Percentiles rank a stretch among this genome's conserved stretches.
Evolutionary conservation across 148 eudicot genomes (phyloP).

Genomic region (Spergularia marina): DNA sequence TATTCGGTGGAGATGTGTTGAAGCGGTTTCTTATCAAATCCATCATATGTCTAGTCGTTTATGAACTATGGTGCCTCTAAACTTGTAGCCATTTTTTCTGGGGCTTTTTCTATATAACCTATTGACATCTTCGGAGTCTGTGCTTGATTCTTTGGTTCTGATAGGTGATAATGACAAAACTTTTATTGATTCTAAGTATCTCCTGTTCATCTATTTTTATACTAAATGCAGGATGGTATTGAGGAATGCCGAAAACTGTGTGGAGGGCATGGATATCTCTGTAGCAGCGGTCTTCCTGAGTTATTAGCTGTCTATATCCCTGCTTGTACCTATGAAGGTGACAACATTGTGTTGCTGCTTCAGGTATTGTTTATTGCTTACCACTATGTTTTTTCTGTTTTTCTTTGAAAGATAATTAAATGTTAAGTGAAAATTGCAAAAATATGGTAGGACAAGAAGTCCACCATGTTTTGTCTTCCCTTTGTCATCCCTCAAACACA

Average conservation of each 20-base stretch:
- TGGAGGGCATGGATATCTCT: constrained; percentile 95
- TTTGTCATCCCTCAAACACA: too few species aligned
- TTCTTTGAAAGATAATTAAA: too few species aligned
- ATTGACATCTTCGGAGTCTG: background rate
- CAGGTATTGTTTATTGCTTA: constrained; percentile 46
- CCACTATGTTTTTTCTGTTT: too few species aligned
- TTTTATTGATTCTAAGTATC: background rate
- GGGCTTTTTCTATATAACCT: too few species aligned
- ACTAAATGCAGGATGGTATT: constrained; percentile 69
- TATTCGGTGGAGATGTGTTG: too few species aligned
- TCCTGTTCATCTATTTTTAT: background rate
- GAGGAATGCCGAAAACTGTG: constrained; percentile 94
- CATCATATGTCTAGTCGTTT: background rate
- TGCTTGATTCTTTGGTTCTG: background rate
- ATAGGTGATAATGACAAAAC: background rate
- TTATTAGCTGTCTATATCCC: constrained; percentile 92
- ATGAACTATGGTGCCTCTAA: background rate
- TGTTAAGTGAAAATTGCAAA: too few species aligned
- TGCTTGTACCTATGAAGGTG: constrained; percentile 96
- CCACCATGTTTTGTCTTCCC: background rate
- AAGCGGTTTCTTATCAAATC: too few species aligned
- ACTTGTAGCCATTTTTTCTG: too few species aligned
- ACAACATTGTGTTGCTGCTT: constrained; percentile 72
- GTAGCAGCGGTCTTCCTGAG: constrained; percentile 96
- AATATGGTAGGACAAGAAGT: too few species aligned